Conservation (phyloP, 352 stramenopile species). For the Halophytophthora batemanensis region DNA sequence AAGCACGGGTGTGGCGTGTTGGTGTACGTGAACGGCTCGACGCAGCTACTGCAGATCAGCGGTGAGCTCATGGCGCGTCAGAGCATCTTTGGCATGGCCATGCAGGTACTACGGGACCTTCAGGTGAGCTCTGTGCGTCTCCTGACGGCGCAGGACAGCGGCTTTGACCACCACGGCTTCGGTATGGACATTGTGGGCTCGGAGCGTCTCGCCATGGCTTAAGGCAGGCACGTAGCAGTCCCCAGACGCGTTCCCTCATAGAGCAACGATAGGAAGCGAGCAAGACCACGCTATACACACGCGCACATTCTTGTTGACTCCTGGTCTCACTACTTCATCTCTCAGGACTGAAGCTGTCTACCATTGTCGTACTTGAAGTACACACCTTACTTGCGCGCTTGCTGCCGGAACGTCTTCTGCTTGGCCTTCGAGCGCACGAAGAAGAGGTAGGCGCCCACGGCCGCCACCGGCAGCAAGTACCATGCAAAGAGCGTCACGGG, state of each 20-base stretch:
- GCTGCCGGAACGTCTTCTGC: constrained; percentile 34
- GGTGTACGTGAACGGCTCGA: constrained; percentile 60
- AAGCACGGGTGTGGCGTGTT: constrained; percentile 41
- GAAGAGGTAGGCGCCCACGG: constrained; percentile 63
- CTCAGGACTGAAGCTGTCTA: too few species aligned
- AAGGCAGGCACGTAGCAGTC: neutral
- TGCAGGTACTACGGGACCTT: constrained; percentile 67
- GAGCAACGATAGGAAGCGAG: neutral
- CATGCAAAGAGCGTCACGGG: constrained; percentile 72
- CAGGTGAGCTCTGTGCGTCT: constrained; percentile 52
- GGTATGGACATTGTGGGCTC: constrained; percentile 39
- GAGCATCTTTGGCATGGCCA: constrained; percentile 80
- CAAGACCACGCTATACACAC: neutral
- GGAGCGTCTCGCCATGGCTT: constrained; percentile 21
- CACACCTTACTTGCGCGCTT: constrained; percentile 30
- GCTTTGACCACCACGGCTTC: constrained; percentile 71
- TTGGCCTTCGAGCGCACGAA: constrained; percentile 54
- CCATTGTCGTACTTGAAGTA: constrained; percentile 18
- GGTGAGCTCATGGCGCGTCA: constrained; percentile 81
- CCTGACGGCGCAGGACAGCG: constrained; percentile 33
- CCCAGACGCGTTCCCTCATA: neutral
- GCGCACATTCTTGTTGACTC: neutral
- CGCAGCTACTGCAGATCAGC: constrained; percentile 68
- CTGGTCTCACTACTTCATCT: too few species aligned
- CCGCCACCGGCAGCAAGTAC: constrained; percentile 72